phyloP scores from a whole-genome alignment of 345 rosid species.

The Arabis alpina region DNA sequence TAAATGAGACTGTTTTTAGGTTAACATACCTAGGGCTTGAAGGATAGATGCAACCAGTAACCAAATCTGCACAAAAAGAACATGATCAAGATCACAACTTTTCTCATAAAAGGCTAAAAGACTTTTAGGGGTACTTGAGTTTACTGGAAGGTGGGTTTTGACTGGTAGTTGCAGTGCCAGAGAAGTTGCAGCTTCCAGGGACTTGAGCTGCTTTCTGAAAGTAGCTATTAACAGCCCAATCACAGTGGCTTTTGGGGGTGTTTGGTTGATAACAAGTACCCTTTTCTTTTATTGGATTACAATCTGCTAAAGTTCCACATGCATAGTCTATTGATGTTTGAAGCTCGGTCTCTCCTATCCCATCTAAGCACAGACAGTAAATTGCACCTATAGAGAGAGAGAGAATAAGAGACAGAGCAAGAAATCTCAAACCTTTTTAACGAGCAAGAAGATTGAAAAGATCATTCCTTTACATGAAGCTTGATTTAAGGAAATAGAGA shows the following conservation, averaged over 20 bases:
- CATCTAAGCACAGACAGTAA: constrained; percentile 86
- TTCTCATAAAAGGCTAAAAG: neutral
- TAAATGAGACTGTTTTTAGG: neutral
- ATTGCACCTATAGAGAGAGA: constrained; percentile 52
- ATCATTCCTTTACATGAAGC: constrained; percentile 25
- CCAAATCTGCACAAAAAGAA: constrained; percentile 42
- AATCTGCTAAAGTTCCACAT: constrained; percentile 90
- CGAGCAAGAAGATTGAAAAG: constrained; percentile 5
- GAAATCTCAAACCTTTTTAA: neutral
- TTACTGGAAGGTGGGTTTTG: constrained; percentile 45
- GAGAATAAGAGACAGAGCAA: neutral
- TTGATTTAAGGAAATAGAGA: constrained; percentile 1
- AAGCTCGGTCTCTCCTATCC: constrained; percentile 51
- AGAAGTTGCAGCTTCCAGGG: constrained; percentile 43
- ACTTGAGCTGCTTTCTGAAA: constrained; percentile 42
- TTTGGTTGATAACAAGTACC: constrained; percentile 87
- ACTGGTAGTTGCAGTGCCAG: constrained; percentile 42
- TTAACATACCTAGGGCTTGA: constrained; percentile 42
- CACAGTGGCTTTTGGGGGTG: constrained; percentile 54
- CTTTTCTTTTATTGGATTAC: constrained; percentile 56
- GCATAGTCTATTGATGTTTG: constrained; percentile 90
- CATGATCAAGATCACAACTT: constrained; percentile 27
- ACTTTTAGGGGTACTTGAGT: constrained; percentile 4
- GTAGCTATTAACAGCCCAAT: constrained; percentile 49
- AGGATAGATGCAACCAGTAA: constrained; percentile 41